Evolutionary conservation across 2,329 filamentous ascomycete species (phyloP).

Genomic region (Coleophoma crateriformis): DNA sequence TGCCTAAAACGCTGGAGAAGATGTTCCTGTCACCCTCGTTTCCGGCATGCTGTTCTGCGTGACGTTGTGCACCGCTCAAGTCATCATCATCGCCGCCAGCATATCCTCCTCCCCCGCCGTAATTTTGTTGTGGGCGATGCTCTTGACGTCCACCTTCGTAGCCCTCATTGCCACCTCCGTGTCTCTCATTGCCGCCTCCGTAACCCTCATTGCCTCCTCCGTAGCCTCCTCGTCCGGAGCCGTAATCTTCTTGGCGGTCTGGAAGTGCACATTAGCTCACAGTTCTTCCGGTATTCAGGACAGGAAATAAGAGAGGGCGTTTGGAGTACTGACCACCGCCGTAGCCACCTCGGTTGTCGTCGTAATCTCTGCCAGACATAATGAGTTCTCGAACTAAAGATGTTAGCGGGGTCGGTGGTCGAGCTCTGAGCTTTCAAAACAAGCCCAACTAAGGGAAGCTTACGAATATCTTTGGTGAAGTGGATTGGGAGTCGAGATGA

Average conservation of each 20-base stretch:
- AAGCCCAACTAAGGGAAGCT: too few relatives aligned
- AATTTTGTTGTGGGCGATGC: neutral
- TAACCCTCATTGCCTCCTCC: neutral
- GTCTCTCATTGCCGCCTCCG: neutral
- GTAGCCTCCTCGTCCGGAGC: neutral
- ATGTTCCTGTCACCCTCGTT: slow-evolving; percentile 39
- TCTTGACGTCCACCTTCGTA: neutral
- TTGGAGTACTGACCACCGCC: neutral
- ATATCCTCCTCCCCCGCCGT: slow-evolving; percentile 1
- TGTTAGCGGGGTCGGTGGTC: neutral
- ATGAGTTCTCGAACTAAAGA: neutral
- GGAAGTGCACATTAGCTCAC: neutral
- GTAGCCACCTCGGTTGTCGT: neutral
- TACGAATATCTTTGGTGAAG: too few relatives aligned
- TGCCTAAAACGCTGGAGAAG: slow-evolving; percentile 50
- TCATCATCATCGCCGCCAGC: slow-evolving; percentile 35
- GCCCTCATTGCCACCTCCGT: neutral
- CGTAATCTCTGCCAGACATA: neutral
- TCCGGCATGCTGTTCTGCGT: slow-evolving; percentile 49
- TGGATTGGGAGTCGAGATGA: too few relatives aligned
- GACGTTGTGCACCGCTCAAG: slow-evolving; percentile 44
- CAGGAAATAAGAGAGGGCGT: too few relatives aligned
- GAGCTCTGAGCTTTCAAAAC: too few relatives aligned
- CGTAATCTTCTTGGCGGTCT: neutral
- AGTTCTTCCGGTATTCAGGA: too few relatives aligned